Percentiles rank a stretch among this genome's conserved stretches.
phyloP scores from a whole-genome alignment of 192 early-diverging fungal species.

The Backusella westeae region DNA sequence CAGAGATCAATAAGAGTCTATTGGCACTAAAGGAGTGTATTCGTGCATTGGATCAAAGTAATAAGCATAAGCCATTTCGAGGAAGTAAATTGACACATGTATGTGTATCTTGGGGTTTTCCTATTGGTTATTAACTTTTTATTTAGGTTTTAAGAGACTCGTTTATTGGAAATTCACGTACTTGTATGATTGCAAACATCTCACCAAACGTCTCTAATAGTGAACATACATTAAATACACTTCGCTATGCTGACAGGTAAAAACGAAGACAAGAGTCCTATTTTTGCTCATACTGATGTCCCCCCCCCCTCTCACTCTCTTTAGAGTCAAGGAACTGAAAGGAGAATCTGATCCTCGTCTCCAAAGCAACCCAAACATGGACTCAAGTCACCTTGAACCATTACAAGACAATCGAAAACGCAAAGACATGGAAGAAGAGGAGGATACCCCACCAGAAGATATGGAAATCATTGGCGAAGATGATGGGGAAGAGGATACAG shows the following conservation, averaged over 20 bases:
- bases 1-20: slow-evolving; percentile 98
- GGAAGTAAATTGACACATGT: slow-evolving; percentile 95
- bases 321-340: slow-evolving; percentile 24
- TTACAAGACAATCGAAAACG: neutral
- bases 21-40: slow-evolving; percentile 98
- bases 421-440: neutral
- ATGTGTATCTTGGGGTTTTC: neutral
- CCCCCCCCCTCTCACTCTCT: neutral
- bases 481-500: neutral
- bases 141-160: slow-evolving; percentile 87
- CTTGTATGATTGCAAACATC: slow-evolving; percentile 98
- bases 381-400: neutral
- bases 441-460: neutral
- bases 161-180: slow-evolving; percentile 93
- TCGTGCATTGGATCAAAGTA: slow-evolving; percentile 90
- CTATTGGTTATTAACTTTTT: neutral
- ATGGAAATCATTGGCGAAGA: neutral
- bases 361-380: neutral
- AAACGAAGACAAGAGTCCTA: neutral
- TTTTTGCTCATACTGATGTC: neutral
- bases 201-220: slow-evolving; percentile 92
- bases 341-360: slow-evolving; percentile 22
- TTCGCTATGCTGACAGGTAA: slow-evolving; percentile 92
- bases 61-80: slow-evolving; percentile 95
- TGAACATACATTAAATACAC: slow-evolving; percentile 94